phyloP scores from a whole-genome alignment of 345 rosid species.

The Salix suchowensis region DNA sequence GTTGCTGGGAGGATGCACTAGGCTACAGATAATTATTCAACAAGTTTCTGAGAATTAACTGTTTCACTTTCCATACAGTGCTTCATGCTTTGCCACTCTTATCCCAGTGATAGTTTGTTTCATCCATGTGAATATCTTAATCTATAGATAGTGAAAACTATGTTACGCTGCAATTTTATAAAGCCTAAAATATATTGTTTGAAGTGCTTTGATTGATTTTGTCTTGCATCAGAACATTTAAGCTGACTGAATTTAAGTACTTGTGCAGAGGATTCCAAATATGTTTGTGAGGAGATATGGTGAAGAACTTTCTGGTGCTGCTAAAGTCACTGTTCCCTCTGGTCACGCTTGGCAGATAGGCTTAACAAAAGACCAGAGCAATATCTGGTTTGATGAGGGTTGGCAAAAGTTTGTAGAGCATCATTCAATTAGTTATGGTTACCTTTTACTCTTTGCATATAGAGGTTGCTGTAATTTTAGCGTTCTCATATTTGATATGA shows the following conservation, averaged over 20 bases:
- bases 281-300: slow-evolving; percentile 31
- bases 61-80: no score
- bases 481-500: slow-evolving; percentile 29
- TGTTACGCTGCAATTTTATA: no score
- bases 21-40: no score
- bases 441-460: slow-evolving; percentile 36
- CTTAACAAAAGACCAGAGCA: slow-evolving; percentile 19
- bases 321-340: slow-evolving; percentile 23
- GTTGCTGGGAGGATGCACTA: no score
- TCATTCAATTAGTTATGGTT: slow-evolving; percentile 28
- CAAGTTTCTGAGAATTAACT: no score
- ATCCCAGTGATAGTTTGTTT: no score
- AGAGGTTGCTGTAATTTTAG: slow-evolving; percentile 33
- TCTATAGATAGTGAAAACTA: no score
- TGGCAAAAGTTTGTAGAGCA: slow-evolving; percentile 39
- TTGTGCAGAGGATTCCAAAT: slow-evolving; percentile 36
- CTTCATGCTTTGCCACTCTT: no score
- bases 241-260: no score
- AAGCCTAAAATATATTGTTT: no score
- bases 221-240: no score
- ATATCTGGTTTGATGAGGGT: slow-evolving; percentile 40
- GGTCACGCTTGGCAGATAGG: slow-evolving; percentile 38
- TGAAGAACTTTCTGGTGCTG: slow-evolving; percentile 35
- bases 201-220: background rate
- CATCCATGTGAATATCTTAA: no score